These are phyloP conservation scores for Lichtheimia ornata DNA, from an alignment of 371 early-diverging fungal genomes.

Conservation along the genomic window DNA sequence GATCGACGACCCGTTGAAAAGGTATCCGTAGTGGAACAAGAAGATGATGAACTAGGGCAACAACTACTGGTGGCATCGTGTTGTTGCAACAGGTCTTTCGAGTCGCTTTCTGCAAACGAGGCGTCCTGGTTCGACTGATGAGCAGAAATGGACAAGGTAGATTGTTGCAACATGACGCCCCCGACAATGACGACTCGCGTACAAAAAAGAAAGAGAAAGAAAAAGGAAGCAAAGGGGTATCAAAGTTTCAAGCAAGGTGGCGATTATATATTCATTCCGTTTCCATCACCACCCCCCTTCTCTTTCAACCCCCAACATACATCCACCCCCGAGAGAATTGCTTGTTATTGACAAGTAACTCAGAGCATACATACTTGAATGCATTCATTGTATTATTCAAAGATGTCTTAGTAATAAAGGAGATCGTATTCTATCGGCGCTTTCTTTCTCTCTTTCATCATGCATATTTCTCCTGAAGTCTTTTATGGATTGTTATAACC, in stretches of 20 bases:
- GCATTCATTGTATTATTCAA: too few relatives aligned
- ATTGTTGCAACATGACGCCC: conserved; percentile 15
- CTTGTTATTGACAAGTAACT: too few relatives aligned
- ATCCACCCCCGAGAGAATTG: too few relatives aligned
- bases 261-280: too few relatives aligned
- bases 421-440: too few relatives aligned
- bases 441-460: too few relatives aligned
- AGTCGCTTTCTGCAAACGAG: conserved; percentile 4
- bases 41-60: background rate
- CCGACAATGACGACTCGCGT: conserved; percentile 3
- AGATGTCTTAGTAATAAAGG: too few relatives aligned
- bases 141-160: conserved; percentile 15
- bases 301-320: too few relatives aligned
- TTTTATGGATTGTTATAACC: too few relatives aligned
- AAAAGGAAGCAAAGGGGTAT: background rate
- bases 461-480: too few relatives aligned
- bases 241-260: conserved; percentile 1
- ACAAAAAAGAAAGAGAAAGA: background rate
- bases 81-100: conserved; percentile 12
- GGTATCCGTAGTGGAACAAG: background rate
- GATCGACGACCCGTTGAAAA: background rate
- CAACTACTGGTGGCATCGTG: conserved; percentile 5
- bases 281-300: too few relatives aligned
- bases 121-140: background rate
- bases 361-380: too few relatives aligned